Evolutionary conservation across 768 basidiomycete species (phyloP), one percentile per base, ranked within the genome.

Genomic region (Amanita molliuscula): DNA sequence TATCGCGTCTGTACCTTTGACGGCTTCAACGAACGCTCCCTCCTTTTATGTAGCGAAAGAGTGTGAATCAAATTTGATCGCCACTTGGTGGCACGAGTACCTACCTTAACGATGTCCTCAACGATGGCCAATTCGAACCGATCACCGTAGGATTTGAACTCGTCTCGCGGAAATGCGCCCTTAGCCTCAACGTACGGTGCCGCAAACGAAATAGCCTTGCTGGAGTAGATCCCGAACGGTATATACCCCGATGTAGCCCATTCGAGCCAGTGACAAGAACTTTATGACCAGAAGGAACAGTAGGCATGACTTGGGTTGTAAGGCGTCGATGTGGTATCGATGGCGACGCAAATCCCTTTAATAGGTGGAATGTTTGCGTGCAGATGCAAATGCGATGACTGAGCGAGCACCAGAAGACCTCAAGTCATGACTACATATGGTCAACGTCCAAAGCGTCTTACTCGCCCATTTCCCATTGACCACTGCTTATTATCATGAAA

Each of bases 11-110:
- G 90, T 79, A 1, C 75, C 86, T 61, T 81, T 77, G 52, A 90
- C 82, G 0, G 81, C 86, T 44, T 87, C 79, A 60, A 91, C 86
- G 53, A 89, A 93, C 1, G 82, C 84, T 6, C 76, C 77, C 1
- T 73, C 73, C 79, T 81, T n/a, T 6, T 9, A 4, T 15, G n/a
- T n/a, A n/a, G n/a, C n/a, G n/a, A n/a, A 44, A 23, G 50, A n/a
- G n/a, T 35, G 41, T 2, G 10, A 18, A 33, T 21, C 18, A 23
- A 9, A 49, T n/a, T 15, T 25, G 15, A n/a, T 26, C 18, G 21
- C 13, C 13, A 41, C 6, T 2, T 4, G 3, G 5, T 9, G 18
- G 23, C 7, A 10, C 21, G 20, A 23, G 20, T 20, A 10, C 4
- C 4, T 23, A 65, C 69, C 59, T 64, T 61, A 2, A 61, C 58